Evolutionary conservation across 2,329 filamentous ascomycete species (phyloP), one percentile per base, ranked within the genome.

Genomic region (Cadophora luteo-olivacea): DNA sequence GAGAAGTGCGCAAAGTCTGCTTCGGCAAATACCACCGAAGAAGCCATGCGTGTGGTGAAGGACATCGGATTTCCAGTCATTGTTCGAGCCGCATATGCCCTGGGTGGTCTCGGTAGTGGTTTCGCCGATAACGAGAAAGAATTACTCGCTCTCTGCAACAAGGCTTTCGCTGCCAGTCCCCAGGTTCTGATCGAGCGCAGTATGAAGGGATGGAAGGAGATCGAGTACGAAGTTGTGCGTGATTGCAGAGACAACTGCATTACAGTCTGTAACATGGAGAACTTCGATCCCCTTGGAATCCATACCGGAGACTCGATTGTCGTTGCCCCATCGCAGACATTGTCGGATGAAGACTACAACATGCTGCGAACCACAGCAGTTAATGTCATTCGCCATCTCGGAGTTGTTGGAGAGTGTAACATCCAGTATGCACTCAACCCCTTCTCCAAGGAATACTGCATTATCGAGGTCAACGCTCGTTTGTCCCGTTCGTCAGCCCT

Each of bases 191-290:
- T 99, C 76, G 96, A 99, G 84, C 90, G 92, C 80, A 97, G 93
- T 83, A 98, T 99, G 95, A 98, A 98, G 84, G 96, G 96, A 69
- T 99, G 96, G 96, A 99, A 99, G 82, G 96, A 99, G 82, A 97
- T 98, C 72, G 96, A 99, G 81, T 99, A 98, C 78, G 96, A 99
- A 81, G 96, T 98, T 70, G 96, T 99, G 51, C 91, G 96, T 77
- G 96, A 98, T 84, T 92, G 90, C 67, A 90, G 93, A 75, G 94
- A 99, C 83, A 98, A 98, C 86, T 99, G 96, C 80, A 98, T 99
- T 79, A 99, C 96, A 7, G 96, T 99, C 70, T 99, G 96, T 81
- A 99, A 99, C 84, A 98, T 99, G 96, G 96, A 99, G 84, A 99
- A 99, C 83, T 99, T 99, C 77, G 96, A 99, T 80, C 96, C 96